Base-by-base conservation (phyloP, 1,139 yeast genomes). In the Sugiyamaella pinicola region DNA sequence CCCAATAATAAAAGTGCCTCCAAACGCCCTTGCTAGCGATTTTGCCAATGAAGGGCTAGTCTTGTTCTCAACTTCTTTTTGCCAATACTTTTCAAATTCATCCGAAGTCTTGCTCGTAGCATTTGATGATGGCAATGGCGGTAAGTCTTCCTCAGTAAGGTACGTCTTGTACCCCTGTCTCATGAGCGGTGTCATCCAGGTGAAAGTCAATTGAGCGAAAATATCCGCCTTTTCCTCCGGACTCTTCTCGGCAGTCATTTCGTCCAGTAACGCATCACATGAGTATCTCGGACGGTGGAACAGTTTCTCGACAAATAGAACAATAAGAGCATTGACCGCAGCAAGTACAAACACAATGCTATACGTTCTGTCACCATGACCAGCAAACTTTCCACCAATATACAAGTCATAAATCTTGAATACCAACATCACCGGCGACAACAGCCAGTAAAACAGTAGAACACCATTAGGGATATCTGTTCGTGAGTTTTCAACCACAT, bases 161-260 rank as follows among this genome's bases (percentile, higher is more conserved):
- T 72, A 93, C 54, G 85, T 84, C 26, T 76, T 70, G 66, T 87
- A 88, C 21, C 99, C 99, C 55, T 79, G 80, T 65, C 78, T 84
- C 96, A 93, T 91, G 65, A 93, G 75, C 4, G 85, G 87, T 2
- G 91, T 82, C 95, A 93, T 87, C 99, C 99, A 93, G 40, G 82
- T 75, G 69, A 93, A 93, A 0, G 95, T 83, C 55, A 95, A 74
- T 57, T 81, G 78, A 15, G 95, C 83, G 64, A 91, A 90, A 21
- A 90, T 73, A 65, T 91, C 87, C 10, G 99, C 96, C 34, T 73
- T 72, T 63, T 91, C 98, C 58, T 80, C 83, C 2, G 97, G 96
- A 58, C 78, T 81, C 49, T 69, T 59, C 8, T 71, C 57, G 19
- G 13, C 38, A 15, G 19, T 21, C 35, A 65, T 61, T 33, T 70